These are phyloP conservation scores for Leccinum truebloodii DNA, from an alignment of 768 basidiomycete species.

Conservation along the genomic window DNA sequence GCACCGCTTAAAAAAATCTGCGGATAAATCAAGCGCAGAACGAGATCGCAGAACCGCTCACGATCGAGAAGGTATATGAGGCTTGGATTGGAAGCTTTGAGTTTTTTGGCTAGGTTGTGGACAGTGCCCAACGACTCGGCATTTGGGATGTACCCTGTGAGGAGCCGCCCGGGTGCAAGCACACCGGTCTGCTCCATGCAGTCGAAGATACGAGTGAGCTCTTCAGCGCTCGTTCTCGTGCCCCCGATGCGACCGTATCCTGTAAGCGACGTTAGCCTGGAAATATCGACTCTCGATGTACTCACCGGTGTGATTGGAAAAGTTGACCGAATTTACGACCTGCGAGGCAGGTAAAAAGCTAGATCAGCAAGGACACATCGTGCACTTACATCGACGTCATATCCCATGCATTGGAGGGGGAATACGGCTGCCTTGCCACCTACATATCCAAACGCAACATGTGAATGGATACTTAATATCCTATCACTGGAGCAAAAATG, in stretches of 20 bases:
- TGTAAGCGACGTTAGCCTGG: conserved; percentile 29
- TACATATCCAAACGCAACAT: conserved; percentile 93
- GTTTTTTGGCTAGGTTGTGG: conserved; percentile 55
- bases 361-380: neutral
- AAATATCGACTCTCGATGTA: neutral
- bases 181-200: conserved; percentile 77
- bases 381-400: conserved; percentile 85
- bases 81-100: conserved; percentile 57
- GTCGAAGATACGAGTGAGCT: conserved; percentile 75
- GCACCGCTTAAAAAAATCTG: conserved; percentile 62
- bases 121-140: conserved; percentile 76
- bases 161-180: conserved; percentile 64
- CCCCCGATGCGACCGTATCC: conserved; percentile 86
- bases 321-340: conserved; percentile 92
- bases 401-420: conserved; percentile 83
- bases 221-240: conserved; percentile 71
- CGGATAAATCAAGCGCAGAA: neutral
- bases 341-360: conserved; percentile 27
- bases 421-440: conserved; percentile 82
- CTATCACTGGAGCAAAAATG: conserved; percentile 39
- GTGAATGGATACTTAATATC: conserved; percentile 89
- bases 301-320: conserved; percentile 90
- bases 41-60: conserved; percentile 41
- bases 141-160: conserved; percentile 92
- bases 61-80: conserved; percentile 91